Percentiles rank a stretch among this genome's conserved stretches.
These are phyloP conservation scores for Talaromyces adpressus DNA, from an alignment of 495 filamentous ascomycete species.

Conservation along the genomic window DNA sequence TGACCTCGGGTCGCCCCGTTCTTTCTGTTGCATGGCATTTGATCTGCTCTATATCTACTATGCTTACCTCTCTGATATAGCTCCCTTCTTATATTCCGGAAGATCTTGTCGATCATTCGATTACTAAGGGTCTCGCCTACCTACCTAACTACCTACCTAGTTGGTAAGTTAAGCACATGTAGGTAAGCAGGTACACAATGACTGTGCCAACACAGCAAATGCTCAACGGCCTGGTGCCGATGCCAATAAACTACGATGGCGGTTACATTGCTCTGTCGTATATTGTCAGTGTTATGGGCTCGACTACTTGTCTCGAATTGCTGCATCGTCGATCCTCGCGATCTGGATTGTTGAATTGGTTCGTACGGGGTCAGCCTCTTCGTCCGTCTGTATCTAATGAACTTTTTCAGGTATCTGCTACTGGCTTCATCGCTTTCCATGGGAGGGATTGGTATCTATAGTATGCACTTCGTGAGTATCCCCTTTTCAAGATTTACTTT, in stretches of 20 bases:
- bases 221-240: conserved; percentile 5
- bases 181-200: conserved; percentile 1
- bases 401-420: conserved; percentile 55
- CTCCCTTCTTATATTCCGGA: neutral
- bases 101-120: neutral
- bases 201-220: conserved; percentile 1
- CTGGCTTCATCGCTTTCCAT: conserved; percentile 65
- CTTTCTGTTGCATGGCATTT: neutral
- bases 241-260: conserved; percentile 41
- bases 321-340: conserved; percentile 67
- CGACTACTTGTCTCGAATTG: conserved; percentile 71
- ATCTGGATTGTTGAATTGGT: conserved; percentile 66
- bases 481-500: neutral
- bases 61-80: neutral
- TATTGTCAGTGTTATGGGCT: conserved; percentile 69
- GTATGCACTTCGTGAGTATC: conserved; percentile 57
- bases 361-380: conserved; percentile 10
- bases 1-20: neutral
- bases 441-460: conserved; percentile 80
- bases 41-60: neutral
- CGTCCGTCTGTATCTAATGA: neutral
- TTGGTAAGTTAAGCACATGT: neutral
- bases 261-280: conserved; percentile 69
- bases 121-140: neutral
- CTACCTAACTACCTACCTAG: neutral